Evolutionary conservation across 805 yeast genomes (phyloP).

Genomic region (Wickerhamiella hasegawae): DNA sequence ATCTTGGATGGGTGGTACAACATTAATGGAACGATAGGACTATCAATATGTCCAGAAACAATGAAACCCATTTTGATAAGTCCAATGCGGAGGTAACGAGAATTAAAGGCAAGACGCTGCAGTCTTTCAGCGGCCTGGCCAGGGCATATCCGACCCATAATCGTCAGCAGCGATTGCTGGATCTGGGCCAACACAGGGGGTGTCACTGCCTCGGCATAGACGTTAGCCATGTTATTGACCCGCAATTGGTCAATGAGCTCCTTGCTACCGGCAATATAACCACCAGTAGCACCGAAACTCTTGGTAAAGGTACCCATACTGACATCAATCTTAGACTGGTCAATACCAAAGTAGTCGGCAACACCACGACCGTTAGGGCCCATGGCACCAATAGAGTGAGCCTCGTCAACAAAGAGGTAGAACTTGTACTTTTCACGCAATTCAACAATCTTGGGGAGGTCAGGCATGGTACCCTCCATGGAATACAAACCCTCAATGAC

Average conservation of each 20-base stretch:
- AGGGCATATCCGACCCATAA: constrained; percentile 69
- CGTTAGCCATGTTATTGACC: constrained; percentile 52
- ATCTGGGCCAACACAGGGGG: constrained; percentile 88
- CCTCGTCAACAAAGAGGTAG: constrained; percentile 87
- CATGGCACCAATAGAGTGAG: constrained; percentile 97
- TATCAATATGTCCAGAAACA: constrained; percentile 87
- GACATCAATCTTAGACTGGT: constrained; percentile 63
- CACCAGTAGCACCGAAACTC: constrained; percentile 98
- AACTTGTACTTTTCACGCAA: constrained; percentile 74
- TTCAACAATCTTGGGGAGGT: constrained; percentile 59
- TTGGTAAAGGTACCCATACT: constrained; percentile 97
- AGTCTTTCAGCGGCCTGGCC: constrained; percentile 89
- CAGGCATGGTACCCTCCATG: constrained; percentile 60
- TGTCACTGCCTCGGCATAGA: constrained; percentile 74
- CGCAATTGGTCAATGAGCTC: constrained; percentile 58
- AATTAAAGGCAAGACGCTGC: constrained; percentile 87
- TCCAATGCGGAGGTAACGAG: constrained; percentile 83
- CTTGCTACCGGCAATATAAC: constrained; percentile 73
- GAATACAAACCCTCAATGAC: constrained; percentile 88
- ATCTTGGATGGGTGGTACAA: constrained; percentile 83
- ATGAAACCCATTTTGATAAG: constrained; percentile 85
- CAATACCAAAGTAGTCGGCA: constrained; percentile 78
- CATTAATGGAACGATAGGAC: constrained; percentile 86
- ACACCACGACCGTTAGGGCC: constrained; percentile 92
- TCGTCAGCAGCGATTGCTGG: constrained; percentile 58